Evolutionary conservation across 768 basidiomycete species (phyloP).

Genomic region (Xanthoconium stramineum): DNA sequence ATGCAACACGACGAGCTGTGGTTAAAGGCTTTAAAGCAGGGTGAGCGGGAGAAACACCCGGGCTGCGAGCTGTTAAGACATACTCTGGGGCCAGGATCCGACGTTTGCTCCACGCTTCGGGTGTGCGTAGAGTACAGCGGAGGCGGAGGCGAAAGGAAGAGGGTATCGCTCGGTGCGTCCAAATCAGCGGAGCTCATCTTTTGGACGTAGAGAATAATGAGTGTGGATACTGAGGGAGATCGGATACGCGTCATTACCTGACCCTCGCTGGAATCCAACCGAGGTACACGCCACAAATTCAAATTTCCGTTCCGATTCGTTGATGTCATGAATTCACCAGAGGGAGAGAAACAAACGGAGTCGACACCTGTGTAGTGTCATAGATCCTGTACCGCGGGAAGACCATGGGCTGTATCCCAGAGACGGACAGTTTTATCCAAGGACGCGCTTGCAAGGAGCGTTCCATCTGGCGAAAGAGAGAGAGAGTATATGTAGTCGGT

Average conservation of each 20-base stretch:
- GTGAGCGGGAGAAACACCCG: too few relatives aligned
- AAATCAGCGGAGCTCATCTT: neutral
- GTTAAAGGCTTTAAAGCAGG: too few relatives aligned
- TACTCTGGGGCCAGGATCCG: too few relatives aligned
- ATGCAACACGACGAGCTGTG: too few relatives aligned
- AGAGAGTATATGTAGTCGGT: neutral
- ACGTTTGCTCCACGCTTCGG: too few relatives aligned
- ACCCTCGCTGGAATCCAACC: neutral
- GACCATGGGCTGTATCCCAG: neutral
- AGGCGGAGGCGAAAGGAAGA: neutral
- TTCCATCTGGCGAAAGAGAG: too few relatives aligned
- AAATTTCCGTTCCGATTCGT: neutral
- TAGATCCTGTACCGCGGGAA: neutral
- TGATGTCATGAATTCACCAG: neutral
- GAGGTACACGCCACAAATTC: neutral
- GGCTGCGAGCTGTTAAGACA: too few relatives aligned
- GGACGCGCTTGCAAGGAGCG: neutral
- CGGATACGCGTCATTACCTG: neutral
- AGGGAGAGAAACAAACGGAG: slow-evolving; percentile 4
- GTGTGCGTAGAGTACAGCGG: too few relatives aligned
- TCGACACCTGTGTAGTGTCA: neutral
- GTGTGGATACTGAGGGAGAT: neutral
- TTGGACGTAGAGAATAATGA: neutral
- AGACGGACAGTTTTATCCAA: neutral
- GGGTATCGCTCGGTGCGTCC: neutral